Evolutionary conservation across 495 filamentous ascomycete species (phyloP).

Genomic region (Penicillium lividum): DNA sequence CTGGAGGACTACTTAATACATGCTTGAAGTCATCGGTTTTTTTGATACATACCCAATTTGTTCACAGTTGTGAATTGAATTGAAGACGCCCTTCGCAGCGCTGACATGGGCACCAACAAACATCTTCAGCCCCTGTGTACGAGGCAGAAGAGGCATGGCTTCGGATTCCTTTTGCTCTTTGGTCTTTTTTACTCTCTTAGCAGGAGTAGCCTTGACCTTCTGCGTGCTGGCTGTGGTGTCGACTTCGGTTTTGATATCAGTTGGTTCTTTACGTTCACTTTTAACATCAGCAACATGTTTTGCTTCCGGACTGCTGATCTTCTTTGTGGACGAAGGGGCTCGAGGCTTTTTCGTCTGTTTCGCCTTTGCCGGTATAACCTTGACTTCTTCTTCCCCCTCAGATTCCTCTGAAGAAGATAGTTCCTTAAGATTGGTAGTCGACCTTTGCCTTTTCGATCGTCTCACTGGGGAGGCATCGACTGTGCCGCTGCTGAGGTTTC

Average conservation of each 20-base stretch:
- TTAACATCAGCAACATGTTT: slow-evolving; percentile 13
- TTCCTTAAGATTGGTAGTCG: slow-evolving; percentile 23
- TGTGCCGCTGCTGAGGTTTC: slow-evolving; percentile 32
- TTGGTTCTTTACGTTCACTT: background rate
- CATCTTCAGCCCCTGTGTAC: slow-evolving; percentile 73
- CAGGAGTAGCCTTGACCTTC: slow-evolving; percentile 16
- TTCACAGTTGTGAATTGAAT: slow-evolving; percentile 75
- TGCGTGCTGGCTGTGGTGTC: slow-evolving; percentile 14
- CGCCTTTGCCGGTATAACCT: slow-evolving; percentile 1
- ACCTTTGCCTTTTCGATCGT: slow-evolving; percentile 42
- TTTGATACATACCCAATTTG: slow-evolving; percentile 61
- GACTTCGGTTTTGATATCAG: slow-evolving; percentile 1
- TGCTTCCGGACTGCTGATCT: slow-evolving; percentile 1
- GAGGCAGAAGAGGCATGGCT: slow-evolving; percentile 64
- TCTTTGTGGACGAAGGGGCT: slow-evolving; percentile 18
- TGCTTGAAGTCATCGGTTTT: background rate
- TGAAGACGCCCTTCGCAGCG: slow-evolving; percentile 89
- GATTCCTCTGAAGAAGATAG: slow-evolving; percentile 15
- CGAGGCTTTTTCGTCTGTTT: slow-evolving; percentile 11
- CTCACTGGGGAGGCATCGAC: slow-evolving; percentile 33
- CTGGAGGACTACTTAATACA: slow-evolving; percentile 38
- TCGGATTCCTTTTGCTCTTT: slow-evolving; percentile 48
- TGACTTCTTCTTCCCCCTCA: slow-evolving; percentile 14
- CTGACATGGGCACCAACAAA: slow-evolving; percentile 91
- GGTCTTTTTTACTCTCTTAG: slow-evolving; percentile 30